Evolutionary conservation across 768 basidiomycete genomes (phyloP).

Genomic region (Multifurca ochricompacta): DNA sequence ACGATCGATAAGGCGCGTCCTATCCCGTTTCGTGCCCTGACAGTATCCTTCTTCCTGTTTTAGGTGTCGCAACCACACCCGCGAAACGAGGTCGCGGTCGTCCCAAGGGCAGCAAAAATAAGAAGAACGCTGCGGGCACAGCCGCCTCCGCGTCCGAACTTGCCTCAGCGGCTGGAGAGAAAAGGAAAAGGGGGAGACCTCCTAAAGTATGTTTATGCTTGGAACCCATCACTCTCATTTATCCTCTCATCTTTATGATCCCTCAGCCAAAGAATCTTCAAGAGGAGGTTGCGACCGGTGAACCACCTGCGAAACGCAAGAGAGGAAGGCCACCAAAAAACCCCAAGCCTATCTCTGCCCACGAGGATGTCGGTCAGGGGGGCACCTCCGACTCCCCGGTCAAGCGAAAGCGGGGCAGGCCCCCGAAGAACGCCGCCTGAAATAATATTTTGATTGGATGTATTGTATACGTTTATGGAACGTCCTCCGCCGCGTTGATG

Average conservation of each 20-base stretch:
- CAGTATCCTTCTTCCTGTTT: constrained; percentile 26
- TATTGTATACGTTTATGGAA: constrained; percentile 27
- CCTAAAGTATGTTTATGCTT: constrained; percentile 36
- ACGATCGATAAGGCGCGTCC: constrained; percentile 23
- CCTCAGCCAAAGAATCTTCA: constrained; percentile 30
- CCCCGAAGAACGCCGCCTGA: constrained; percentile 36
- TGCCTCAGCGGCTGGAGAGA: constrained; percentile 27
- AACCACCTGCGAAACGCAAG: constrained; percentile 46
- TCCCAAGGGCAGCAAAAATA: constrained; percentile 83
- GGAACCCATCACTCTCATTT: not conserved
- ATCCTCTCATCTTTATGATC: constrained; percentile 8
- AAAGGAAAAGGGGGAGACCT: constrained; percentile 44
- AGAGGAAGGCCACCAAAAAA: constrained; percentile 72
- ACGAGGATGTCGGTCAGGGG: constrained; percentile 31
- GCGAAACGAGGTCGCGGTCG: constrained; percentile 79
- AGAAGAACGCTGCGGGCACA: constrained; percentile 36
- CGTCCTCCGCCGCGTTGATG: constrained; percentile 21
- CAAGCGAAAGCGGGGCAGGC: constrained; percentile 70
- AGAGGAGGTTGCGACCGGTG: constrained; percentile 35
- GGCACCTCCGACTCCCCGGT: constrained; percentile 40
- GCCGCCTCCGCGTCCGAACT: constrained; percentile 26
- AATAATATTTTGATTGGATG: constrained; percentile 23
- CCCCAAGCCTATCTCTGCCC: constrained; percentile 40
- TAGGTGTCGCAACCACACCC: constrained; percentile 32
- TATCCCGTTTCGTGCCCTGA: constrained; percentile 13